Percentiles rank a stretch among this genome's conserved stretches.
Conservation (phyloP, 108 stramenopile species). For the Conticribra guillardii region DNA sequence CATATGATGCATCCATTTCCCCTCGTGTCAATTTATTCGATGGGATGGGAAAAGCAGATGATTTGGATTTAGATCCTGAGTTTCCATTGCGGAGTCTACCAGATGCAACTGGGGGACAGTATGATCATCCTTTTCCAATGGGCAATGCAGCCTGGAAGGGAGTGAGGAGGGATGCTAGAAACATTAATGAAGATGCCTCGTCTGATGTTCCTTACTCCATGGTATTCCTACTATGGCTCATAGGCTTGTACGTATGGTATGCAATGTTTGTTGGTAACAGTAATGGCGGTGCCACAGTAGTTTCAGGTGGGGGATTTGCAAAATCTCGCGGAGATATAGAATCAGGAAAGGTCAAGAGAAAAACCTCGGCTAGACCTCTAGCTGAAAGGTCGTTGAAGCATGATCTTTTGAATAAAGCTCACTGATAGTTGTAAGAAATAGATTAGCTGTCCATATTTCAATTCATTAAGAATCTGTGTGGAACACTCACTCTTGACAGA, state of each 20-base stretch:
- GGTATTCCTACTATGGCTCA: slow-evolving; percentile 63
- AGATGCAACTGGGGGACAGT: slow-evolving; percentile 42
- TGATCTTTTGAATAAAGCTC: not conserved
- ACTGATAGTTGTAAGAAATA: too few relatives aligned
- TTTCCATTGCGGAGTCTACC: slow-evolving; percentile 72
- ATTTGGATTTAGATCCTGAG: slow-evolving; percentile 83
- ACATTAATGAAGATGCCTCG: slow-evolving; percentile 12
- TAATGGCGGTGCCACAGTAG: slow-evolving; percentile 1
- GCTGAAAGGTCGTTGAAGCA: not conserved
- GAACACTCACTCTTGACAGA: too few relatives aligned
- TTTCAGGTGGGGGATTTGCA: not conserved
- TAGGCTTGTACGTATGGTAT: slow-evolving; percentile 68
- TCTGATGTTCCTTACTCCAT: slow-evolving; percentile 36
- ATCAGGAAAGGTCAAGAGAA: not conserved
- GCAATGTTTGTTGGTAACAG: slow-evolving; percentile 46
- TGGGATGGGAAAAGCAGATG: slow-evolving; percentile 61
- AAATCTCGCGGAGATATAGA: not conserved
- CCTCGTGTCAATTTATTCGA: slow-evolving; percentile 76
- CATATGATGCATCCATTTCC: slow-evolving; percentile 75
- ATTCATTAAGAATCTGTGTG: too few relatives aligned
- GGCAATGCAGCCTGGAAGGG: slow-evolving; percentile 38
- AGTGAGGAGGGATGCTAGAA: slow-evolving; percentile 7
- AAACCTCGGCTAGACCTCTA: not conserved
- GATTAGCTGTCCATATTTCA: too few relatives aligned
- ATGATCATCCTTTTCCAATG: slow-evolving; percentile 38